These are phyloP conservation scores for Botrytis elliptica DNA, from an alignment of 2,329 filamentous ascomycete genomes.

Conservation along the genomic window DNA sequence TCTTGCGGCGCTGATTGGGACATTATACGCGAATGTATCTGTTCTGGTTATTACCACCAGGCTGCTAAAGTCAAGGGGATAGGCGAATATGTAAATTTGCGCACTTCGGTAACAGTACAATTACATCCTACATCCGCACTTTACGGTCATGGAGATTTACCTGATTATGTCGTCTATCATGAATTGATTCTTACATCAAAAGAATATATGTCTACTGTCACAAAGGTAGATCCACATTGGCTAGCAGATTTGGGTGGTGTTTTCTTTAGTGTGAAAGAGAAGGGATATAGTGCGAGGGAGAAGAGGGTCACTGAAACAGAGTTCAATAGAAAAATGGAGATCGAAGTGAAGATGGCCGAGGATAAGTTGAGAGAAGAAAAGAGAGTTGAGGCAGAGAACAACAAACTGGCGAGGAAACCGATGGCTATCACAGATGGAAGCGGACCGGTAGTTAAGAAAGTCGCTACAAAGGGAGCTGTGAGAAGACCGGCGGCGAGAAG, in stretches of 20 bases:
- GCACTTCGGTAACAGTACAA: slow-evolving; percentile 90
- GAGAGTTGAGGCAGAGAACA: slow-evolving; percentile 50
- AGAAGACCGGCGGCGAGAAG: slow-evolving; percentile 20
- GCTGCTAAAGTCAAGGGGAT: slow-evolving; percentile 94
- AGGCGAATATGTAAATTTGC: slow-evolving; percentile 94
- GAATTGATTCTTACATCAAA: slow-evolving; percentile 95
- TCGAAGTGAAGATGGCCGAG: slow-evolving; percentile 86
- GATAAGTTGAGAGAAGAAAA: slow-evolving; percentile 71
- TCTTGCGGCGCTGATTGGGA: slow-evolving; percentile 98
- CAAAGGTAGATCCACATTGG: slow-evolving; percentile 94
- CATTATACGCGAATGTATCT: slow-evolving; percentile 91
- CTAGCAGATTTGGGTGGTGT: slow-evolving; percentile 93
- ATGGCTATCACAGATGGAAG: slow-evolving; percentile 7
- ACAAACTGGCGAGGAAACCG: slow-evolving; percentile 46
- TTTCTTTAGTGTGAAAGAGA: slow-evolving; percentile 97
- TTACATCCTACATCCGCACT: slow-evolving; percentile 91
- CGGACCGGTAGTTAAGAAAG: slow-evolving; percentile 17
- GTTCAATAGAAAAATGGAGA: slow-evolving; percentile 90
- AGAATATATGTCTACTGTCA: slow-evolving; percentile 98
- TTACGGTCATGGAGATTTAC: slow-evolving; percentile 88
- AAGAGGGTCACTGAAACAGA: slow-evolving; percentile 86
- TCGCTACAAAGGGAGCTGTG: slow-evolving; percentile 21
- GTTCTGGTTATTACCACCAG: slow-evolving; percentile 97
- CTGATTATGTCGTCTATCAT: slow-evolving; percentile 97
- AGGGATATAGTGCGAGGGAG: slow-evolving; percentile 86